Conservation (phyloP, 352 stramenopile genomes). For the Phytophthora pini region DNA sequence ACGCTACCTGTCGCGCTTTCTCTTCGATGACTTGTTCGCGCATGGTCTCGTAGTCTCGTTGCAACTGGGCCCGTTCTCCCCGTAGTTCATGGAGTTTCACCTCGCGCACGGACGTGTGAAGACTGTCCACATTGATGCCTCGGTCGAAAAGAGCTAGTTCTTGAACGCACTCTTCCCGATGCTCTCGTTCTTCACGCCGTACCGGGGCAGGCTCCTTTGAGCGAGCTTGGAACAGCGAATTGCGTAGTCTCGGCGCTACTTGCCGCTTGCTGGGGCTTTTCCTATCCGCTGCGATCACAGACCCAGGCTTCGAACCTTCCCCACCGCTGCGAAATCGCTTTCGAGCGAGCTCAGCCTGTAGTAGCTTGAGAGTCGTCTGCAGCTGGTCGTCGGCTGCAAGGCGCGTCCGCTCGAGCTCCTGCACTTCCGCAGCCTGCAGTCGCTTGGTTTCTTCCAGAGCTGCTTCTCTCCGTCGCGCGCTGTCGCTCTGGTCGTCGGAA, state of each 20-base stretch:
- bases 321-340: conserved; percentile 1
- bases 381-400: conserved; percentile 37
- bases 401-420: conserved; percentile 30
- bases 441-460: conserved; percentile 23
- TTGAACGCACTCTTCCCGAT: conserved; percentile 3
- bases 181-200: conserved; percentile 10
- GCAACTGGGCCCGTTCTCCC: conserved; percentile 23
- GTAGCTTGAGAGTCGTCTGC: conserved; percentile 34
- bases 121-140: conserved; percentile 3
- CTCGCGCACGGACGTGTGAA: conserved; percentile 19
- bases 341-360: conserved; percentile 33
- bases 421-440: conserved; percentile 14
- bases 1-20: conserved; percentile 36
- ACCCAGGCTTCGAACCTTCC: not conserved
- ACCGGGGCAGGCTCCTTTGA: conserved; percentile 3
- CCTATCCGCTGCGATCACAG: conserved; percentile 1
- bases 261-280: conserved; percentile 17
- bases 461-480: conserved; percentile 8
- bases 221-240: conserved; percentile 33
- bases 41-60: conserved; percentile 39
- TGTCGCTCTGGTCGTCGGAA: conserved; percentile 28
- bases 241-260: conserved; percentile 14
- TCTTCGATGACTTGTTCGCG: conserved; percentile 42
- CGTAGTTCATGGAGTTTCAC: conserved; percentile 29
- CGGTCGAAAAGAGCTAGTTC: conserved; percentile 4